These are phyloP conservation scores for Kluyveromyces sp. DNA, from an alignment of 1,139 yeast species.

Conservation along the genomic window DNA sequence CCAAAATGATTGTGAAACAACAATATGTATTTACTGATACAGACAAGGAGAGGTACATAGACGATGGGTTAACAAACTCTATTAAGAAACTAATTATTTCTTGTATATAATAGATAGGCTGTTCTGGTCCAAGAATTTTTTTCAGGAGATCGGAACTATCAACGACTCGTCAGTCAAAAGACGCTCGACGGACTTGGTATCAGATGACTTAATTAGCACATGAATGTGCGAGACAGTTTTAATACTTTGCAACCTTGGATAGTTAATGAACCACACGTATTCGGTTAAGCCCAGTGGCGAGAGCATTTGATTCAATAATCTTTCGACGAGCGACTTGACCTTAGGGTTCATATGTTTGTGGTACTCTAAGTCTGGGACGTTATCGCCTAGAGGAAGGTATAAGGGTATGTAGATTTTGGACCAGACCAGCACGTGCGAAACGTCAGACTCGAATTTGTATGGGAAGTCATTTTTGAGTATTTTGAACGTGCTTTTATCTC, in stretches of 20 bases:
- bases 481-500: slow-evolving; percentile 12
- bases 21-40: too few relatives aligned
- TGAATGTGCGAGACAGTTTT: slow-evolving; percentile 54
- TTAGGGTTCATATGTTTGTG: slow-evolving; percentile 4
- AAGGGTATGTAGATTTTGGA: slow-evolving; percentile 36
- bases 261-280: slow-evolving; percentile 52
- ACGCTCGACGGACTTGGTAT: slow-evolving; percentile 2
- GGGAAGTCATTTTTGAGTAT: slow-evolving; percentile 35
- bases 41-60: too few relatives aligned
- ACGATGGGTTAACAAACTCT: too few relatives aligned
- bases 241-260: slow-evolving; percentile 55
- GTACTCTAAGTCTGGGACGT: slow-evolving; percentile 8
- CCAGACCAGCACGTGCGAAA: slow-evolving; percentile 37
- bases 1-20: too few relatives aligned
- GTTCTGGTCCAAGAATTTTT: too few relatives aligned
- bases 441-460: slow-evolving; percentile 32
- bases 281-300: slow-evolving; percentile 10
- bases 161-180: not conserved
- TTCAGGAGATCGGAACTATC: not conserved
- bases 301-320: slow-evolving; percentile 15
- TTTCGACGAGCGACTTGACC: slow-evolving; percentile 13
- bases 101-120: too few relatives aligned
- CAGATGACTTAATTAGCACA: slow-evolving; percentile 35
- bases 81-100: too few relatives aligned
- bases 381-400: slow-evolving; percentile 16